Conservation (phyloP, 208 protist species). For the Zelonia costaricensis region DNA sequence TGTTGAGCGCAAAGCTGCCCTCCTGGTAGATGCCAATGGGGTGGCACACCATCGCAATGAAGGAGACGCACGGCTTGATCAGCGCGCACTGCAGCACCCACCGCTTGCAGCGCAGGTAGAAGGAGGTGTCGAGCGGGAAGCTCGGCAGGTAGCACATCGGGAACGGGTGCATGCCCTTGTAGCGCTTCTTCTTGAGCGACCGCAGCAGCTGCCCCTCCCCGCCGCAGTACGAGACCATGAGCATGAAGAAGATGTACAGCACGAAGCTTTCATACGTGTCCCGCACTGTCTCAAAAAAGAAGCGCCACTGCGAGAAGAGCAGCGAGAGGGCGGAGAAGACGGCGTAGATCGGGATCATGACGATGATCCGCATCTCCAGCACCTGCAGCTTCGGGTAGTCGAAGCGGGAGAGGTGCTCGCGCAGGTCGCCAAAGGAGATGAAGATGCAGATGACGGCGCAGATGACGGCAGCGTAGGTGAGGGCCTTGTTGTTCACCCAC, state of each 20-base stretch:
- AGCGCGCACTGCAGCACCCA: conserved; percentile 92
- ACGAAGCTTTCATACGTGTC: conserved; percentile 92
- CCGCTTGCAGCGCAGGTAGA: conserved; percentile 87
- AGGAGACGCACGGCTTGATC: conserved; percentile 73
- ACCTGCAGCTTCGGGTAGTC: conserved; percentile 83
- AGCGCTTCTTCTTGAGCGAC: conserved; percentile 75
- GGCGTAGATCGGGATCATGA: conserved; percentile 90
- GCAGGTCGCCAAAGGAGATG: conserved; percentile 62
- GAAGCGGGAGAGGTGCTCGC: conserved; percentile 70
- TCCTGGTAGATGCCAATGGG: conserved; percentile 74
- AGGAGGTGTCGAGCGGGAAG: conserved; percentile 67
- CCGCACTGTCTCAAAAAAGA: conserved; percentile 80
- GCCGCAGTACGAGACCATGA: conserved; percentile 90
- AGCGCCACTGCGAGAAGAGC: conserved; percentile 51
- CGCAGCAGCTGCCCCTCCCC: conserved; percentile 82
- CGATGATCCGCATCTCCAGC: conserved; percentile 81
- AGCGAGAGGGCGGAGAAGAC: conserved; percentile 74
- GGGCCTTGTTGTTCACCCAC: conserved; percentile 44
- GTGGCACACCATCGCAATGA: conserved; percentile 68
- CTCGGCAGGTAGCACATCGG: conserved; percentile 67
- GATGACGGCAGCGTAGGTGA: conserved; percentile 52
- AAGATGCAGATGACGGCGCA: conserved; percentile 58
- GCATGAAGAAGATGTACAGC: conserved; percentile 91
- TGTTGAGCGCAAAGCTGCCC: conserved; percentile 52
- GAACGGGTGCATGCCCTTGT: conserved; percentile 72